Conservation (phyloP, 495 filamentous ascomycete species). For the Aspergillus panamensis region DNA sequence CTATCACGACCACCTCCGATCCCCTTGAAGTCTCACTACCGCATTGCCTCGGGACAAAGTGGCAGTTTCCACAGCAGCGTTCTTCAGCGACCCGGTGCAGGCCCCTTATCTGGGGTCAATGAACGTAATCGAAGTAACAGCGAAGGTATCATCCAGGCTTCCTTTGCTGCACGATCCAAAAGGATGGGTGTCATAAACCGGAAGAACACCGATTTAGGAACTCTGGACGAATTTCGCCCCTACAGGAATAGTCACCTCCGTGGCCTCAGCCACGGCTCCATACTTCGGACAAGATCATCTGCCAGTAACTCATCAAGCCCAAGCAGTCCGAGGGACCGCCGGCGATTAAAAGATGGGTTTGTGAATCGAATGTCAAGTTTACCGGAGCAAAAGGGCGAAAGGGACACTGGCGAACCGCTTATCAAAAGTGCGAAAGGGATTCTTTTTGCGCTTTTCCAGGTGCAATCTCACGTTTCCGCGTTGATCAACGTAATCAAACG, state of each 20-base stretch:
- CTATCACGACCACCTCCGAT: conserved; percentile 66
- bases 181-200: conserved; percentile 80
- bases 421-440: conserved; percentile 83
- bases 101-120: conserved; percentile 59
- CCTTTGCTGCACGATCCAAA: conserved; percentile 54
- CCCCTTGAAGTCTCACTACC: conserved; percentile 72
- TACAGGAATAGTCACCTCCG: conserved; percentile 78
- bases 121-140: conserved; percentile 89
- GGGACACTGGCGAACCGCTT: conserved; percentile 56
- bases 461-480: conserved; percentile 71
- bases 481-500: conserved; percentile 68
- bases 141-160: conserved; percentile 69
- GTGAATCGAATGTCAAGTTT: conserved; percentile 78
- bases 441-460: conserved; percentile 76
- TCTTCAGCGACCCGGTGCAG: conserved; percentile 62
- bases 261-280: conserved; percentile 76
- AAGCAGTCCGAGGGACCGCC: conserved; percentile 51
- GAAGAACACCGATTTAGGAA: conserved; percentile 69
- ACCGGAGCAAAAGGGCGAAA: conserved; percentile 72
- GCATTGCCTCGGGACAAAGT: conserved; percentile 69
- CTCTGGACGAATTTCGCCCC: conserved; percentile 67
- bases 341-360: conserved; percentile 51
- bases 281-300: conserved; percentile 55
- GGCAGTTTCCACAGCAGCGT: conserved; percentile 53
- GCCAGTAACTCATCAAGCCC: conserved; percentile 56